These are phyloP conservation scores for Tubosaeta brunneosetosa DNA, from an alignment of 768 basidiomycete genomes.

Conservation along the genomic window DNA sequence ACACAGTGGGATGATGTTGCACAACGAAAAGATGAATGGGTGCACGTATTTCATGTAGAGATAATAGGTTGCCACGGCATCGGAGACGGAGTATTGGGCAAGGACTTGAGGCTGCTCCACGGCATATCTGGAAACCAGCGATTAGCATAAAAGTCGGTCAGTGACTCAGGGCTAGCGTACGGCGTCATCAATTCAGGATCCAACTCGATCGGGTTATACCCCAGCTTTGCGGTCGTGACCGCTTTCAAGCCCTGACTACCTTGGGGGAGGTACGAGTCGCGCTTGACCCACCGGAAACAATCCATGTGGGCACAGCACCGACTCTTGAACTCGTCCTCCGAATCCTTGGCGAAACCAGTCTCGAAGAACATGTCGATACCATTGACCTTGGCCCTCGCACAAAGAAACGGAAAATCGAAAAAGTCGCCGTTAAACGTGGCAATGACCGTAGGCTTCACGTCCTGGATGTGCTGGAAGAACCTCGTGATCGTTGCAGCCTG, in stretches of 20 bases:
- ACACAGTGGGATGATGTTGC: slow-evolving; percentile 96
- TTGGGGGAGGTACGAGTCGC: slow-evolving; percentile 97
- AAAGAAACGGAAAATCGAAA: slow-evolving; percentile 98
- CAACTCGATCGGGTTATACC: slow-evolving; percentile 94
- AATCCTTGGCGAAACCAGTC: slow-evolving; percentile 87
- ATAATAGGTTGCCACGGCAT: slow-evolving; percentile 99
- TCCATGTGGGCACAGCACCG: slow-evolving; percentile 96
- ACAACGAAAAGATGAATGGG: slow-evolving; percentile 97
- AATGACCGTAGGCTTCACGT: slow-evolving; percentile 93
- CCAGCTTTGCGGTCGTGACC: slow-evolving; percentile 92
- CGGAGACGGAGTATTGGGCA: slow-evolving; percentile 98
- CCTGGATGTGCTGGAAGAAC: slow-evolving; percentile 93
- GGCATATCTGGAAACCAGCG: slow-evolving; percentile 63
- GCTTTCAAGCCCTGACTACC: slow-evolving; percentile 98
- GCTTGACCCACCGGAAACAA: slow-evolving; percentile 99
- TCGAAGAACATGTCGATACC: slow-evolving; percentile 97
- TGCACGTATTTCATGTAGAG: slow-evolving; percentile 99
- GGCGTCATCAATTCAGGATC: slow-evolving; percentile 99
- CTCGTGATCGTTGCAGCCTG: slow-evolving; percentile 76
- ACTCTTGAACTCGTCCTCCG: slow-evolving; percentile 94
- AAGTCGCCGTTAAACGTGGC: slow-evolving; percentile 99
- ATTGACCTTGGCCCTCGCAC: slow-evolving; percentile 75
- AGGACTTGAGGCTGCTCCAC: slow-evolving; percentile 91
- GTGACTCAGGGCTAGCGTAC: slow-evolving; percentile 44
- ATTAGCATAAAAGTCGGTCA: background rate